Conservation (phyloP, 805 yeast species). For the Ogataea nitratoaversa region DNA sequence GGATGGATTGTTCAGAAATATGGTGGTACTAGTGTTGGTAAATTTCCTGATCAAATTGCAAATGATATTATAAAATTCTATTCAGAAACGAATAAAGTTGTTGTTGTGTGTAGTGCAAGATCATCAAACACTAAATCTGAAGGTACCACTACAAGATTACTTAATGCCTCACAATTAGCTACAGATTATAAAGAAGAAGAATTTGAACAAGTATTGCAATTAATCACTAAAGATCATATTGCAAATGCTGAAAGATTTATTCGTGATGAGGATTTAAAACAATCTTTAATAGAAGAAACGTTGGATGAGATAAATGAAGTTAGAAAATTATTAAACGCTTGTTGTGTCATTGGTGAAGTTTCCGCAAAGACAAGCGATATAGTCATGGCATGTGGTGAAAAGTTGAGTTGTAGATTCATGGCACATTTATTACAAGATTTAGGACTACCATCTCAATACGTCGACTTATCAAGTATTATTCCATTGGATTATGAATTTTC, state of each 20-base stretch:
- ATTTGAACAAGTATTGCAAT: constrained; percentile 54
- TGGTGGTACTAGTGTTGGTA: constrained; percentile 97
- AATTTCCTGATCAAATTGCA: constrained; percentile 81
- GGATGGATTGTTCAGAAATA: constrained; percentile 88
- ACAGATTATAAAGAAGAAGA: constrained; percentile 49
- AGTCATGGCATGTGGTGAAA: constrained; percentile 92
- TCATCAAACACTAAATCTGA: constrained; percentile 87
- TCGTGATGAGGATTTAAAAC: constrained; percentile 39
- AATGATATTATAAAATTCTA: constrained; percentile 76
- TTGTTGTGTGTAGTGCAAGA: constrained; percentile 94
- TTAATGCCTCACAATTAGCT: constrained; percentile 80
- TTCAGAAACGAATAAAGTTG: constrained; percentile 60
- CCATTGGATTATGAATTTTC: constrained; percentile 53
- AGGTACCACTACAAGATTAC: constrained; percentile 88
- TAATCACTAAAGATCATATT: constrained; percentile 75
- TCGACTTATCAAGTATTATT: constrained; percentile 73
- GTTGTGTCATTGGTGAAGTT: constrained; percentile 88
- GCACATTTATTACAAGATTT: constrained; percentile 77
- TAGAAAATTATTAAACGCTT: constrained; percentile 72
- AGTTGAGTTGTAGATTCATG: constrained; percentile 85
- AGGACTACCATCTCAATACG: constrained; percentile 72
- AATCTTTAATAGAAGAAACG: constrained; percentile 55
- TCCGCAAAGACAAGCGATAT: constrained; percentile 82
- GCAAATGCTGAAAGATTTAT: constrained; percentile 62
- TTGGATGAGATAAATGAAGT: constrained; percentile 63